Evolutionary conservation across 1,139 yeast genomes (phyloP), one percentile per base, ranked within the genome.

Genomic region (Nakaseomyces glabratus): DNA sequence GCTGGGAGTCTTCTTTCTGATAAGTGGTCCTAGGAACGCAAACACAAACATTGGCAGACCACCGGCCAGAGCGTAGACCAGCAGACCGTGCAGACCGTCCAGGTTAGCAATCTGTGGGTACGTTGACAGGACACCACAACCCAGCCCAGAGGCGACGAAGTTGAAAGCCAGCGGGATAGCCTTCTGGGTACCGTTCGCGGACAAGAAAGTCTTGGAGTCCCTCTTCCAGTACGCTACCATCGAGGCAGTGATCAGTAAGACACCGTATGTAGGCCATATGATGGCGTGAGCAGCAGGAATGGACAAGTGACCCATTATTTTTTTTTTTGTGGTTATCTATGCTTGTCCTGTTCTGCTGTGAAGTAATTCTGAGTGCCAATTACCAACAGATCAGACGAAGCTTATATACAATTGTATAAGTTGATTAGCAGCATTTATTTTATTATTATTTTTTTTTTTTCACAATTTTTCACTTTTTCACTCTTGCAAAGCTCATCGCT

Each of bases 101-200:
- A 76, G 63, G 42, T 85, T 85, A 2, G 93, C 93, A 43, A 88
- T 82, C 59, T 86, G 80, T 1, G 95, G 76, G 50, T 82, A 88
- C 0, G 95, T 82, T 10, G 93, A 72, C 30, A 88, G 61, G 38
- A 86, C 74, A 57, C 96, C 96, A 60, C 88, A 81, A 35, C 97
- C 97, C 77, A 85, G 70, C 73, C 93, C 93, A 47, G 93, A 78
- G 35, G 95, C 95, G 41, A 85, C 74, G 54, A 85, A 85, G 56
- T 85, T 85, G 42, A 85, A 64, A 1, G 94, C 82, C 46, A 85
- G 63, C 1, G 95, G 94, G n/a, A 82, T 31, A 18, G 85, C 93
- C 35, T 68, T 66, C 51, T 82, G 86, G 3, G 94, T 77, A 12
- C 90, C 82, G 58, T 85, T 85, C 1, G 86, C 77, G 1, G 85